Conservation (phyloP, 176 grass and related monocot species). For the Aegilops sharonensis region DNA sequence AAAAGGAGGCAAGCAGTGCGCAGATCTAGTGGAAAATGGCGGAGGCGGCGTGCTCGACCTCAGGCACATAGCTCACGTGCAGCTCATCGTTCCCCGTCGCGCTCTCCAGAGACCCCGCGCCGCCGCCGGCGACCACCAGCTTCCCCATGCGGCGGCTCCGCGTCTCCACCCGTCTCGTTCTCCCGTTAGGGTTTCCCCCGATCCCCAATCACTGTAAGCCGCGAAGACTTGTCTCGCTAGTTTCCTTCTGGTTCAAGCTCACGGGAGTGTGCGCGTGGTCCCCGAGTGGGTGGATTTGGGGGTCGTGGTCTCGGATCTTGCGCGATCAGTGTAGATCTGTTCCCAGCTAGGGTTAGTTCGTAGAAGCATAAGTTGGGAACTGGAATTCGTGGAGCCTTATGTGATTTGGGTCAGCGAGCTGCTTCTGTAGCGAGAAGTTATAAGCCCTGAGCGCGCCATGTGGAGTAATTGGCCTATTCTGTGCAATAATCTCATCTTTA, state of each 20-base stretch:
- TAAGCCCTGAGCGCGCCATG: neutral
- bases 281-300: constrained; percentile 1
- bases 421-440: neutral
- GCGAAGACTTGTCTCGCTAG: neutral
- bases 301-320: neutral
- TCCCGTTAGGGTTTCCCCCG: constrained; percentile 46
- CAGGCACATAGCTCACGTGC: constrained; percentile 35
- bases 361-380: constrained; percentile 16
- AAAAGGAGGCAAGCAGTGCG: constrained; percentile 12
- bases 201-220: constrained; percentile 54
- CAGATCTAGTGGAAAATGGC: constrained; percentile 36
- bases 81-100: neutral
- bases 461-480: neutral
- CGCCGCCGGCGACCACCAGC: neutral
- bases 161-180: neutral
- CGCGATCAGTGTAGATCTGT: constrained; percentile 8
- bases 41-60: constrained; percentile 51
- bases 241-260: neutral
- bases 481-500: neutral
- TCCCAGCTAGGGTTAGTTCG: constrained; percentile 35
- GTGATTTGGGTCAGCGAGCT: neutral
- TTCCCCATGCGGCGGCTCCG: constrained; percentile 24
- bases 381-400: neutral
- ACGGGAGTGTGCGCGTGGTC: neutral
- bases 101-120: neutral